Base-by-base conservation (phyloP, 495 filamentous ascomycete genomes). In the Podospora pseudopauciseta region DNA sequence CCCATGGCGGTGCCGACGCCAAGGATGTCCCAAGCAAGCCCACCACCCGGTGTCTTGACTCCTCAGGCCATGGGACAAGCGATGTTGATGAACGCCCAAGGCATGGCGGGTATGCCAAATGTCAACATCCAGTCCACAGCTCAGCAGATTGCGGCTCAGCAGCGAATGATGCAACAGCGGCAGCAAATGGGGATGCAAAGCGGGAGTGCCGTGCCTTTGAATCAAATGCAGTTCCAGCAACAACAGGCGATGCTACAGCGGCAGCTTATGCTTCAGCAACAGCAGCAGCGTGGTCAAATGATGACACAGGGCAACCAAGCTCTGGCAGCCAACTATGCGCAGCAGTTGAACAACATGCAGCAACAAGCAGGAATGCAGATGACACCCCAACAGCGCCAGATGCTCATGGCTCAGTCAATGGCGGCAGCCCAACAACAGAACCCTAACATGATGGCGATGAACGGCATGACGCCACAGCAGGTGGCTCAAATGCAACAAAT, bases 21-120 rank as follows among this genome's bases (percentile, higher is more conserved):
- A 67, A 86, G 90, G 13, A 89, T 92, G 84, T 83, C 79, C 54
- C 91, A 92, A 72, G 87, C 84, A 49, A 94, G 90, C 73, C 89
- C 91, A 32, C 83, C 82, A 18, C 86, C 86, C 57, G 80, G 81
- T 23, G 83, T 83, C 65, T 86, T 91, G 80, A 77, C 85, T 16
- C 83, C 63, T 61, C 86, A 85, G 65, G 68, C 76, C 64, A 82
- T 87, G 74, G 83, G 84, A 34, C 82, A 85, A 70, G 74, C 76
- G 58, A 78, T 89, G 73, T 71, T 84, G 60, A 79, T 80, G 63
- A 81, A 81, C 68, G 77, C 78, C 60, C 79, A 85, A 66, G 78
- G 79, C 13, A 80, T 83, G 69, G 75, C 79, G 32, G 55, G 55
- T 18, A 66, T 81, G 28, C 63, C 77, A 69, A 68, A 63, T 15